Base-by-base conservation (phyloP, 129 eudicot species). In the Pseudognaphalium luteoalbum region DNA sequence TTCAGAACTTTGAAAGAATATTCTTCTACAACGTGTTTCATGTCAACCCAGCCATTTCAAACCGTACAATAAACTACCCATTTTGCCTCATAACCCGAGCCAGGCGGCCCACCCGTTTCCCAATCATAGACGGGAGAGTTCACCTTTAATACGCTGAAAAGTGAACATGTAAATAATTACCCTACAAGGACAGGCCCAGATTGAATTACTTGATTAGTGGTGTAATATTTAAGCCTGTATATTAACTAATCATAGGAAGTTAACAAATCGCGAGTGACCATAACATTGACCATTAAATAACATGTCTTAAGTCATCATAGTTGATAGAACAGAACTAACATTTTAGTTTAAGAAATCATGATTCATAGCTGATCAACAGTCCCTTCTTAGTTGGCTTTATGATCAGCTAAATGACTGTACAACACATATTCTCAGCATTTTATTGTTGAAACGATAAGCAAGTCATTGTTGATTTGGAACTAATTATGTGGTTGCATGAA, bases 271-370 rank as follows among this genome's bases (percentile, higher is more conserved):
- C 15, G 14, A 32, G n/a, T 21, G 67, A 73, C 83, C 63, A 73
- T 82, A 81, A 86, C 44, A 25, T 77, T 80, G 21, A 82, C 81
- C 21, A 78, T 80, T 77, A 28, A 54, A 66, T 84, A 41, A 28
- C 19, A 19, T 81, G 75, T 39, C 81, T 70, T 4, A 47, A 79
- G 28, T 71, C 52, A 68, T 34, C 67, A n/a, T 35, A 67, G 60
- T 69, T 58, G 44, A 25, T 22, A 67, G 32, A 68, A 44, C 5
- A n/a, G n/a, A n/a, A n/a, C n/a, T n/a, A n/a, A n/a, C n/a, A n/a
- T n/a, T n/a, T n/a, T n/a, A n/a, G n/a, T n/a, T n/a, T n/a, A n/a
- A n/a, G n/a, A n/a, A n/a, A n/a, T n/a, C n/a, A n/a, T n/a, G n/a
- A n/a, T n/a, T 34, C 67, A n/a, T 35, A 67, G 60, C 58, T 58